Evolutionary conservation across 2,329 filamentous ascomycete genomes (phyloP).

Genomic region (Lithohypha guttulata): DNA sequence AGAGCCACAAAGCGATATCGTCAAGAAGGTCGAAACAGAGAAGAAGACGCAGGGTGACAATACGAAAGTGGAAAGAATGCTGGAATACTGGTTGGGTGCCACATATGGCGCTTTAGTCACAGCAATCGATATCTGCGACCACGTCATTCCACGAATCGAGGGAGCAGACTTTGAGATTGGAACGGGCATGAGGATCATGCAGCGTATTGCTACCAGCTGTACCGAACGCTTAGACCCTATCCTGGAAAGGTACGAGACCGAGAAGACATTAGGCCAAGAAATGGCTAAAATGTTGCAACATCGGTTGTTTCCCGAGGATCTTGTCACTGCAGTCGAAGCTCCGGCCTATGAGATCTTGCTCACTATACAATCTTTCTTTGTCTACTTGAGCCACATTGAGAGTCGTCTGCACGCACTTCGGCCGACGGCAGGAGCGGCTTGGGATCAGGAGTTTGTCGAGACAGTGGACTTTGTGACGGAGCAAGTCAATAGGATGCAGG

Average conservation of each 20-base stretch:
- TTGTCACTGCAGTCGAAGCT: not conserved
- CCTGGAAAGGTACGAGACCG: conserved; percentile 24
- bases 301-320: conserved; percentile 21
- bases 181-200: conserved; percentile 23
- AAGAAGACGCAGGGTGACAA: conserved; percentile 10
- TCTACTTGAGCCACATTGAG: conserved; percentile 27
- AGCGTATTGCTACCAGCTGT: conserved; percentile 22
- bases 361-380: conserved; percentile 24
- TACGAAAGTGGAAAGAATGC: conserved; percentile 20
- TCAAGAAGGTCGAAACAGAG: conserved; percentile 14
- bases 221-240: conserved; percentile 18
- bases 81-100: conserved; percentile 28
- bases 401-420: conserved; percentile 24
- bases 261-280: conserved; percentile 18
- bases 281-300: conserved; percentile 21
- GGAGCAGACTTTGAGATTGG: conserved; percentile 26
- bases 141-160: conserved; percentile 22
- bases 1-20: conserved; percentile 23
- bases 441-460: conserved; percentile 27
- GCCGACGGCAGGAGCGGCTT: conserved; percentile 26
- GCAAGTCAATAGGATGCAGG: conserved; percentile 23
- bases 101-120: conserved; percentile 23
- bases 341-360: conserved; percentile 23
- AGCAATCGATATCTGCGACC: conserved; percentile 22
- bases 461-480: conserved; percentile 20